Conservation (phyloP, 306 rosid species). For the Mimosa pudica region DNA sequence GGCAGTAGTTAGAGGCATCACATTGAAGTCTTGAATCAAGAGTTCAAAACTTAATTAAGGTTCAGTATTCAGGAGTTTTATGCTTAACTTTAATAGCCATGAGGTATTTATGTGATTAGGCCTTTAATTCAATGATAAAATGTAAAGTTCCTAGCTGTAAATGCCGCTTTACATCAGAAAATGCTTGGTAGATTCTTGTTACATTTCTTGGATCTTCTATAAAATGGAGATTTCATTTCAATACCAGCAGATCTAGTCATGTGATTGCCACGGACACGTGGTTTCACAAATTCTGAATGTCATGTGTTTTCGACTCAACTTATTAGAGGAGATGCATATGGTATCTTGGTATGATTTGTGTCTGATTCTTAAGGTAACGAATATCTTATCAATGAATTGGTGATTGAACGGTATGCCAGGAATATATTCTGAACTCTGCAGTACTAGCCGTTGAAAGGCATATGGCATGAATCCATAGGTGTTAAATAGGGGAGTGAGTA, state of each 20-base stretch:
- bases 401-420: neutral
- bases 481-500: neutral
- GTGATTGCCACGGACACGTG: slow-evolving; percentile 7
- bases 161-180: slow-evolving; percentile 16
- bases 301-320: neutral
- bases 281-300: neutral
- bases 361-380: neutral
- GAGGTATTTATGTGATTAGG: neutral
- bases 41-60: neutral
- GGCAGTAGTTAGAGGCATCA: neutral
- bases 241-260: slow-evolving; percentile 20
- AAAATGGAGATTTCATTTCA: slow-evolving; percentile 30
- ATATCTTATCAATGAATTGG: neutral
- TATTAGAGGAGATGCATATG: neutral
- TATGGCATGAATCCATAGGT: neutral
- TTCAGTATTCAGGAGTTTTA: neutral
- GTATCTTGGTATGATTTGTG: neutral
- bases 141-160: neutral
- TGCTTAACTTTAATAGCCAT: neutral
- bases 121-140: neutral
- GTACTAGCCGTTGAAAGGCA: neutral
- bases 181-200: slow-evolving; percentile 28
- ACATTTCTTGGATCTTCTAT: slow-evolving; percentile 21
- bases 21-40: neutral
- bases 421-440: neutral